A percentile compares a stretch with the other conserved stretches of the same genome.
phyloP scores from a whole-genome alignment of 805 yeast genomes.

The Sugiyamaella qingdaonensis region DNA sequence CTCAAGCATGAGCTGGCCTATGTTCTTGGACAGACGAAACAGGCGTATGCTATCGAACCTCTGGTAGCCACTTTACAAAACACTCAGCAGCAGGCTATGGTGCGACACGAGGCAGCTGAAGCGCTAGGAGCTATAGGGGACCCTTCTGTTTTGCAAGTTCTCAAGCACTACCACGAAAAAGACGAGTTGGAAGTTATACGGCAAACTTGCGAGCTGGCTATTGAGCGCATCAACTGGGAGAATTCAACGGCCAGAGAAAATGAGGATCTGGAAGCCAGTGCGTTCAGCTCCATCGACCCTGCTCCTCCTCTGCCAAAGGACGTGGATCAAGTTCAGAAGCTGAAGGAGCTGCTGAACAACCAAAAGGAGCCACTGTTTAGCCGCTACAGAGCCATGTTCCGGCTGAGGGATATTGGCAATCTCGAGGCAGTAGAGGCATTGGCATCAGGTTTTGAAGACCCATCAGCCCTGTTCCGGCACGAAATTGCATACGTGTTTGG shows the following conservation, averaged over 20 bases:
- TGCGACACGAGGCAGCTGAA: conserved; percentile 99
- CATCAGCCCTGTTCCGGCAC: conserved; percentile 92
- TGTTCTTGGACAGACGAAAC: conserved; percentile 92
- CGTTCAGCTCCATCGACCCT: conserved; percentile 89
- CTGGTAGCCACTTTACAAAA: conserved; percentile 68
- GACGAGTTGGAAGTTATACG: conserved; percentile 87
- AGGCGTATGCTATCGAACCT: conserved; percentile 69
- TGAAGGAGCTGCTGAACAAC: conserved; percentile 68
- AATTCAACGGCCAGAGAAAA: conserved; percentile 58
- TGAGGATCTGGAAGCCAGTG: conserved; percentile 70
- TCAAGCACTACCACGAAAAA: conserved; percentile 56
- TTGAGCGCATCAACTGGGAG: conserved; percentile 93
- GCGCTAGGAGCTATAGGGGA: conserved; percentile 96
- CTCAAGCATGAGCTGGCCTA: conserved; percentile 97
- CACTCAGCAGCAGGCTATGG: conserved; percentile 75
- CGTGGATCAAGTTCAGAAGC: conserved; percentile 57
- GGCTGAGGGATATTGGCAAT: conserved; percentile 90
- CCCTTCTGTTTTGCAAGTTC: conserved; percentile 58
- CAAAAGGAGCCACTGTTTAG: conserved; percentile 77
- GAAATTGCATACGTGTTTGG: conserved; percentile 99
- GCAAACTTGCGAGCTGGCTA: conserved; percentile 97
- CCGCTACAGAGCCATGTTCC: conserved; percentile 97
- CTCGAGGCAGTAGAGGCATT: conserved; percentile 90
- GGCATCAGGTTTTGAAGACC: conserved; percentile 84
- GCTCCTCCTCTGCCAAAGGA: conserved; percentile 92